Evolutionary conservation across 345 rosid species (phyloP), one percentile per base, ranked within the genome.

Genomic region (Triadica sebifera): DNA sequence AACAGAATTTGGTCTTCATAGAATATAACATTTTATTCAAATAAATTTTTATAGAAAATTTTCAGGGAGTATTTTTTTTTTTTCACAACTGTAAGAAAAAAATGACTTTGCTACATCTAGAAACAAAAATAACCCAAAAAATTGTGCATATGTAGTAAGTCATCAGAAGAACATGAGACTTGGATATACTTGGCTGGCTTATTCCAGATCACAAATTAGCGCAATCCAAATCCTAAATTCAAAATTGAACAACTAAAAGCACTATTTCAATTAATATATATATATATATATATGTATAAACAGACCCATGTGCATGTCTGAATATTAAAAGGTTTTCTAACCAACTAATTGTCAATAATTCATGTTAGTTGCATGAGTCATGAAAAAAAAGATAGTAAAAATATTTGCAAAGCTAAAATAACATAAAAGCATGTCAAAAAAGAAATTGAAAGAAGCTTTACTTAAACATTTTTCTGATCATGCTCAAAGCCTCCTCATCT

Each of bases 401-500:
- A 64, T 3, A n/a, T 13, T 19, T 51, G 4, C 19, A 46, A 29
- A 46, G 16, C 7, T n/a, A 16, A 51, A 45, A 15, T 0, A 50
- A n/a, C n/a, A 12, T 10, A 13, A 71, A 6, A n/a, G 9, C 13
- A 39, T 24, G 25, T 4, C 20, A 56, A 29, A 61, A 39, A 1
- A 52, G 25, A 50, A 11, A 81, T 19, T 9, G 59, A 16, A 66
- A 46, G 3, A 38, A 41, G 47, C 41, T 41, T 78, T 83, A 85
- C 98, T 78, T 79, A 25, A 90, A 85, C 88, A 93, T 86, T 63
- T 77, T 37, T 78, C 97, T 87, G 69, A 93, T 79, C 79, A 84
- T 80, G 66, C 37, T 50, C 20, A 93, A 65, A 24, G 96, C 91
- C 47, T 12, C 81, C 45, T 80, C 81, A 3, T 81, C 86, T 51